phyloP scores from a whole-genome alignment of 495 filamentous ascomycete genomes.

The Emericellopsis terricola region DNA sequence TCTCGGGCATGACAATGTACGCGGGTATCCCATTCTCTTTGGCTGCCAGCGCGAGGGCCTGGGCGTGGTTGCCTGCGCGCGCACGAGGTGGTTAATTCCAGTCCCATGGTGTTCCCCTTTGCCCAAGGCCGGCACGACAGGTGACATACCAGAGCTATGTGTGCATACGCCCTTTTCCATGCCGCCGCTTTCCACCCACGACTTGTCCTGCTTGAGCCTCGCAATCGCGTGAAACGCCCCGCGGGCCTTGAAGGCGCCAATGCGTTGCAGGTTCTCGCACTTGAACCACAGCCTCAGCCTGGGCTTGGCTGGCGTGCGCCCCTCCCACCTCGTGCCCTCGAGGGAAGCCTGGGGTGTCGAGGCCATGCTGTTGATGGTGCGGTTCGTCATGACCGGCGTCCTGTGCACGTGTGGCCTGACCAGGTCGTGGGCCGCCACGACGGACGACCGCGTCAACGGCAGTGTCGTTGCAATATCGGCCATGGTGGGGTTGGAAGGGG shows the following conservation, averaged over 20 bases:
- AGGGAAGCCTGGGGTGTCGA: conserved; percentile 47
- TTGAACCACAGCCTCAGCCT: conserved; percentile 77
- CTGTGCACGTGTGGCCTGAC: conserved; percentile 63
- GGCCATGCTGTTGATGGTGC: conserved; percentile 53
- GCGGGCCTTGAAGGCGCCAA: conserved; percentile 85
- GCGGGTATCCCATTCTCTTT: conserved; percentile 39
- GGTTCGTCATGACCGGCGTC: conserved; percentile 67
- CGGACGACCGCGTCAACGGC: conserved; percentile 48
- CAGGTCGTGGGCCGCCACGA: conserved; percentile 48
- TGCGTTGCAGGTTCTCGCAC: conserved; percentile 82
- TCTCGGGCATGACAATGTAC: conserved; percentile 79
- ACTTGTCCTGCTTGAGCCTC: conserved; percentile 45
- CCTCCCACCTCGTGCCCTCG: conserved; percentile 37
- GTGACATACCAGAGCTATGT: conserved; percentile 63
- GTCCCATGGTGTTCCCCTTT: background rate
- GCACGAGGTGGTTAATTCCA: too few species aligned
- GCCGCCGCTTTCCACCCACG: conserved; percentile 32
- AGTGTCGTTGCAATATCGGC: conserved; percentile 28
- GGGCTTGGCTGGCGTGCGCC: conserved; percentile 38
- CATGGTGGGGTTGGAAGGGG: conserved; percentile 25
- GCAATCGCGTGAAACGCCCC: conserved; percentile 82
- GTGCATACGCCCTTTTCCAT: conserved; percentile 62
- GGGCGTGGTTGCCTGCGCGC: conserved; percentile 79
- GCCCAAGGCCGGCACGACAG: conserved; percentile 1
- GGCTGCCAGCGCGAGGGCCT: conserved; percentile 82